Conservation (phyloP, 2,329 filamentous ascomycete species). For the Grosmannia clavigera region DNA sequence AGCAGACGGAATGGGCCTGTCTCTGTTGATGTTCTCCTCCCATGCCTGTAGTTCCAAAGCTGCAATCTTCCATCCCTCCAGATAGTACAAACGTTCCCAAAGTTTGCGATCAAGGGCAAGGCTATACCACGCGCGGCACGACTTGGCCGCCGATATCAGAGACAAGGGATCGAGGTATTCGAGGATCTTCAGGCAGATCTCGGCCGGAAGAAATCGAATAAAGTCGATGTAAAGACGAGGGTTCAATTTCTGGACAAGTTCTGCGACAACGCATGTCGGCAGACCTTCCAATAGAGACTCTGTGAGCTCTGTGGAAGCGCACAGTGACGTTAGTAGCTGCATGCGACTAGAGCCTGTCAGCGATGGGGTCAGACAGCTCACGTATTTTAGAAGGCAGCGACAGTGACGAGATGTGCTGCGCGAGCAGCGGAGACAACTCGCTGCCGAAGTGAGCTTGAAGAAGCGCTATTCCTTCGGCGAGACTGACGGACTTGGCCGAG, state of each 20-base stretch:
- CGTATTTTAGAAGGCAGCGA: constrained; percentile 17
- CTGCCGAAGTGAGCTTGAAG: constrained; percentile 25
- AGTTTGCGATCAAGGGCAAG: constrained; percentile 72
- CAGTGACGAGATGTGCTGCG: constrained; percentile 35
- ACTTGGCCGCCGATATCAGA: constrained; percentile 63
- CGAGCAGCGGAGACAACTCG: constrained; percentile 37
- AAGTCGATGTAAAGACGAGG: constrained; percentile 90
- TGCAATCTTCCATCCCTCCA: constrained; percentile 77
- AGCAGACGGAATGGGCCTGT: constrained; percentile 28
- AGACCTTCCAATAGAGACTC: constrained; percentile 67
- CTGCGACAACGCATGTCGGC: constrained; percentile 65
- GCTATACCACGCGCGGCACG: constrained; percentile 71
- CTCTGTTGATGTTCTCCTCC: constrained; percentile 47
- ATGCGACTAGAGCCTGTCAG: not conserved
- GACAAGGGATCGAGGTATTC: constrained; percentile 73
- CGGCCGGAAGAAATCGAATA: constrained; percentile 69
- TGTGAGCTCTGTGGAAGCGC: constrained; percentile 51
- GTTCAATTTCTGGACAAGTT: constrained; percentile 68
- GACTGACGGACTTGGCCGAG: constrained; percentile 15
- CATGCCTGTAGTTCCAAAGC: constrained; percentile 51
- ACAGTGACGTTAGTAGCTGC: not conserved
- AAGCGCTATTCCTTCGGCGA: constrained; percentile 9
- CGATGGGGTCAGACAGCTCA: not conserved
- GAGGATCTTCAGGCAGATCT: constrained; percentile 83
- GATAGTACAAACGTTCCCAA: constrained; percentile 72